A percentile compares a stretch with the other conserved stretches of the same genome.
These are phyloP conservation scores for Candida nemodendra DNA, from an alignment of 805 yeast species.

Conservation along the genomic window DNA sequence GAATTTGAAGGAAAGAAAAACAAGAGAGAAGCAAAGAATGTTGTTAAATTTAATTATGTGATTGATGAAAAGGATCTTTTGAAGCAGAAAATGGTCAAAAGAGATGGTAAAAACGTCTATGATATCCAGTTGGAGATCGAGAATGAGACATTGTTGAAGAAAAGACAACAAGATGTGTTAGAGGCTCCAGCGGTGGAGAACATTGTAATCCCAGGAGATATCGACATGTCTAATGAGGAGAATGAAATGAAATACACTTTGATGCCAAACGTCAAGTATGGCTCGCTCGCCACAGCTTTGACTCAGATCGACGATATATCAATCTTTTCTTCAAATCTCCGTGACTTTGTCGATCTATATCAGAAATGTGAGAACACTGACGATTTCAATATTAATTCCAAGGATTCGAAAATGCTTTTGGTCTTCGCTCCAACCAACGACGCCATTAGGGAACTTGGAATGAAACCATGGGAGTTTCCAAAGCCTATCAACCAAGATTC, in stretches of 20 bases:
- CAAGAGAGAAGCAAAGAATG: slow-evolving; percentile 24
- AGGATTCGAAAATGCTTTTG: slow-evolving; percentile 34
- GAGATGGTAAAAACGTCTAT: slow-evolving; percentile 15
- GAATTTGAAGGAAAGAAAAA: not conserved
- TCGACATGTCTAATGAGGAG: slow-evolving; percentile 5
- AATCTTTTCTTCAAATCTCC: slow-evolving; percentile 66
- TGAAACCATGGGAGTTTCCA: slow-evolving; percentile 87
- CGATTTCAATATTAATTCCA: slow-evolving; percentile 24
- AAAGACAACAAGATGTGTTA: not conserved
- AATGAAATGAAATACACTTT: slow-evolving; percentile 21
- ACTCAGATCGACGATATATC: slow-evolving; percentile 45
- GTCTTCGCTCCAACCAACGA: slow-evolving; percentile 71
- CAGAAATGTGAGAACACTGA: slow-evolving; percentile 40
- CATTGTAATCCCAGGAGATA: slow-evolving; percentile 14
- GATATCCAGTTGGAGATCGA: slow-evolving; percentile 7
- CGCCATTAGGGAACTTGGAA: slow-evolving; percentile 48
- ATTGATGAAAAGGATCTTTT: slow-evolving; percentile 16
- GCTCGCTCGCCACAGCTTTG: slow-evolving; percentile 38
- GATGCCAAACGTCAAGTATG: slow-evolving; percentile 25
- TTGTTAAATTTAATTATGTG: slow-evolving; percentile 15
- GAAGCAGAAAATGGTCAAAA: slow-evolving; percentile 5
- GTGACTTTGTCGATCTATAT: slow-evolving; percentile 56
- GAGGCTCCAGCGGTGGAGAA: slow-evolving; percentile 1
- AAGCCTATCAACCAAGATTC: slow-evolving; percentile 39
- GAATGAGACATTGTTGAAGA: slow-evolving; percentile 7